These are phyloP conservation scores for Drechslerella coelobrocha DNA, from an alignment of 2,329 filamentous ascomycete species.

Conservation along the genomic window DNA sequence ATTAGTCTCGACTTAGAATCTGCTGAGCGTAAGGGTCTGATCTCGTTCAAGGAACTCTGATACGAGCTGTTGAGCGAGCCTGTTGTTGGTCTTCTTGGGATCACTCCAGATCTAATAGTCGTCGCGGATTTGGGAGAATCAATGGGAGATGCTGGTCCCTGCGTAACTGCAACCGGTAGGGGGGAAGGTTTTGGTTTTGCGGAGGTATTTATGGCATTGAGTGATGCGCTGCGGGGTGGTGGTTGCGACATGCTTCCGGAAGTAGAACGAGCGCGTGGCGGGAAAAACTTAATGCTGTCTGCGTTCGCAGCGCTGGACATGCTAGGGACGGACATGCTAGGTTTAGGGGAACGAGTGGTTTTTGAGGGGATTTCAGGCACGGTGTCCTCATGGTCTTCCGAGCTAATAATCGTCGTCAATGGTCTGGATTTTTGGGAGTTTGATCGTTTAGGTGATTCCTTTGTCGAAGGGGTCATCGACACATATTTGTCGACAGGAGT, in stretches of 20 bases:
- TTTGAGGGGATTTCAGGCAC: constrained; percentile 48
- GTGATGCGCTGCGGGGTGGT: constrained; percentile 40
- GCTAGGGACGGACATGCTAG: constrained; percentile 16
- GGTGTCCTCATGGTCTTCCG: constrained; percentile 39
- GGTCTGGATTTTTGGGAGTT: constrained; percentile 39
- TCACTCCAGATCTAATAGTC: constrained; percentile 25
- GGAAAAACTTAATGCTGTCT: constrained; percentile 45
- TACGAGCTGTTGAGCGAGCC: constrained; percentile 17
- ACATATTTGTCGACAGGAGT: constrained; percentile 38
- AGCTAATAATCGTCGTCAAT: constrained; percentile 38
- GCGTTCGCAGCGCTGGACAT: constrained; percentile 21
- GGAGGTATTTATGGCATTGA: constrained; percentile 46
- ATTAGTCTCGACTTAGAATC: constrained; percentile 58
- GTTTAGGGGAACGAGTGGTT: constrained; percentile 14
- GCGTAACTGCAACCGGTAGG: constrained; percentile 19
- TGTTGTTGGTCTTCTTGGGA: constrained; percentile 36
- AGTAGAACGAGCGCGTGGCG: constrained; percentile 41
- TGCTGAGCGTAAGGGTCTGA: constrained; percentile 23
- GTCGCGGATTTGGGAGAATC: constrained; percentile 34
- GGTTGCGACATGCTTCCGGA: constrained; percentile 34
- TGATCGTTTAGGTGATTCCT: constrained; percentile 19
- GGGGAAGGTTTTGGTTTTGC: constrained; percentile 12
- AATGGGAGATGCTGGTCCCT: constrained; percentile 38
- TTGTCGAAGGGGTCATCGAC: constrained; percentile 11
- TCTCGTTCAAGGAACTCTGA: background rate